Base-by-base conservation (phyloP, 2,329 filamentous ascomycete species). In the Hymenoscyphus salicellus region DNA sequence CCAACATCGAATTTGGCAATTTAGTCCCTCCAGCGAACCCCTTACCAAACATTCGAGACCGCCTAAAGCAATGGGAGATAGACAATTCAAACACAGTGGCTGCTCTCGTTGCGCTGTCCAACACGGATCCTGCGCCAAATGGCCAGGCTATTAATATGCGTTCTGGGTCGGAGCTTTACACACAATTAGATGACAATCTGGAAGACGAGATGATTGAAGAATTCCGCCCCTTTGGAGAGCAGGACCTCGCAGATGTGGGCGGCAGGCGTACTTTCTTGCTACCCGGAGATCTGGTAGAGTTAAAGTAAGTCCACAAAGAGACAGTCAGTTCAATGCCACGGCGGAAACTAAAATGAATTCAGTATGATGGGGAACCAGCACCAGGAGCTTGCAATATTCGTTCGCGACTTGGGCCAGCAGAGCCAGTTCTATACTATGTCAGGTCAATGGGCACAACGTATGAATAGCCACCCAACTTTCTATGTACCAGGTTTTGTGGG, bases 351-450 rank as follows among this genome's bases (percentile, higher is more conserved):
- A 52, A 3, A 26, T 52, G 10, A 52, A 26, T 16, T 10, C 26
- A 52, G 73, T 16, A 62, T 64, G 20, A 14, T 28, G 26, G 66
- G 66, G 43, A 58, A 60, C 41, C 62, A 61, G 30, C 38, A 62
- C 26, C 69, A 63, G 30, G 73, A 82, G 16, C 74, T 85, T 57
- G 82, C 79, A 4, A 79, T 85, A 32, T 84, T 79, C 66, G 75
- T 84, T 3, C 78, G 79, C 57, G 74, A 79, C 52, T 46, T 82
- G 26, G 75, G 74, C 1, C 68, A 38, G 3, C 70, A 77, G 32
- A 76, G 74, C 41, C 83, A 85, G 63, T 82, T 82, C 70, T 82
- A 81, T 70, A 81, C 79, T 6, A 78, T 82, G 71, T 76, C 79
- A 59, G 83, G 83, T 10, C 78, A 77, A 65, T 84, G 82, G 81